phyloP scores from a whole-genome alignment of 495 filamentous ascomycete genomes.

The Cairneyella variabilis region DNA sequence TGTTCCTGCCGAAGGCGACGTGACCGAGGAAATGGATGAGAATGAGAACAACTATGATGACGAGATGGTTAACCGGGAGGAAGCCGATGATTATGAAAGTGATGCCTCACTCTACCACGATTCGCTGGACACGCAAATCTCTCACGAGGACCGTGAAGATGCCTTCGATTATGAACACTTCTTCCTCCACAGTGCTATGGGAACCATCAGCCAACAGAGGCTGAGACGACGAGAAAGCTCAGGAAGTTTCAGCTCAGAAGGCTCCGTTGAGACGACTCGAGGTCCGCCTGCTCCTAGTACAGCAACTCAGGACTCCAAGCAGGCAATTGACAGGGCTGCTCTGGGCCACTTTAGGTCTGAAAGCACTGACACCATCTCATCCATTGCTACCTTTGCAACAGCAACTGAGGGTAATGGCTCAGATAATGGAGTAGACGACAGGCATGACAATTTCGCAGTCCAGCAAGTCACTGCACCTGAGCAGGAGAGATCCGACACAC shows the following conservation, averaged over 20 bases:
- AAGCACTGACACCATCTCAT: slow-evolving; percentile 70
- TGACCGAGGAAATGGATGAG: not conserved
- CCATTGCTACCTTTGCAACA: slow-evolving; percentile 77
- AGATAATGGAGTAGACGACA: slow-evolving; percentile 40
- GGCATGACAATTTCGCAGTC: slow-evolving; percentile 26
- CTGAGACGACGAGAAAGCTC: slow-evolving; percentile 48
- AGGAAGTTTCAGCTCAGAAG: slow-evolving; percentile 56
- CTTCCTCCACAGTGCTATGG: slow-evolving; percentile 86
- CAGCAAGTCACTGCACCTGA: slow-evolving; percentile 30
- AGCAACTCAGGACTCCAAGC: not conserved
- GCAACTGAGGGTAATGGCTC: slow-evolving; percentile 58
- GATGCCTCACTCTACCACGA: slow-evolving; percentile 55
- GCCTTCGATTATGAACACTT: slow-evolving; percentile 98
- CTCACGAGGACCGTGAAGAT: slow-evolving; percentile 92
- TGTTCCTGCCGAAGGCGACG: slow-evolving; percentile 10
- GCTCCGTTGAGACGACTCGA: slow-evolving; percentile 73
- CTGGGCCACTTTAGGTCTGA: slow-evolving; percentile 43
- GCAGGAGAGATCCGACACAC: slow-evolving; percentile 39
- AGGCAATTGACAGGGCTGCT: slow-evolving; percentile 6
- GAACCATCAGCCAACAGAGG: slow-evolving; percentile 52
- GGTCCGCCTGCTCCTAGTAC: slow-evolving; percentile 33
- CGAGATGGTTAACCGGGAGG: slow-evolving; percentile 22
- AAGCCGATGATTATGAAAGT: slow-evolving; percentile 25
- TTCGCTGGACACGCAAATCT: slow-evolving; percentile 43
- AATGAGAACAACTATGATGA: slow-evolving; percentile 23